Evolutionary conservation across 441 rosid species (phyloP).

Genomic region (Metrosideros polymorpha): DNA sequence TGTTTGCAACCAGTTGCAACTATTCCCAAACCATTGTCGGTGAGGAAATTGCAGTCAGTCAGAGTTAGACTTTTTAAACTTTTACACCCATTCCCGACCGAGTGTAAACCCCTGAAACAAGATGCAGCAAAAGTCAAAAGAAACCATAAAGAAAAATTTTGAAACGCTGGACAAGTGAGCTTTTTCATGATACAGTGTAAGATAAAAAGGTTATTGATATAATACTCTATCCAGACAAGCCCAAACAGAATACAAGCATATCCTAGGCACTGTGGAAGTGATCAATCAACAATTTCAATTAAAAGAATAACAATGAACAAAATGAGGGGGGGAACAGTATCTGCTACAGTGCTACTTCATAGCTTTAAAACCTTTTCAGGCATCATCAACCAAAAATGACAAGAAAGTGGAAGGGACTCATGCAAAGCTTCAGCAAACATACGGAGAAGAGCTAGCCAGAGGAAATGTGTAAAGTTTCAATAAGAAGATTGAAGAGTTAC

Average conservation of each 20-base stretch:
- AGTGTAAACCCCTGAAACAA: slow-evolving; percentile 61
- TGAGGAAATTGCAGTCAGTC: slow-evolving; percentile 71
- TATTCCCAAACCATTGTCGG: slow-evolving; percentile 71
- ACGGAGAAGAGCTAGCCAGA: background rate
- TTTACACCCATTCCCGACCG: slow-evolving; percentile 74
- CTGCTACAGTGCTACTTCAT: background rate
- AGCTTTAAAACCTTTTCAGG: background rate
- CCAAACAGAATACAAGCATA: background rate
- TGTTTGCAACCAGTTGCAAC: slow-evolving; percentile 69
- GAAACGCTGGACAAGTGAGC: background rate
- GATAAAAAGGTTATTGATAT: background rate
- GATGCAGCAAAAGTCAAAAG: background rate
- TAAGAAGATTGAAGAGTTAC: slow-evolving; percentile 13
- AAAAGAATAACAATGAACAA: background rate
- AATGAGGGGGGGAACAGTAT: background rate
- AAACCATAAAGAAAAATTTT: background rate
- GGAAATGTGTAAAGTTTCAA: background rate
- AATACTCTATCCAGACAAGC: background rate
- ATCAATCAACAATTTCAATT: background rate
- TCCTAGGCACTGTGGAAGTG: background rate
- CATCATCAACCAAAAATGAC: background rate
- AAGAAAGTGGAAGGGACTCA: background rate
- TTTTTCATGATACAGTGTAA: background rate
- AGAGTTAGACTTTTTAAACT: slow-evolving; percentile 60
- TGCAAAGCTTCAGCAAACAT: background rate